Percentiles rank a stretch among this genome's conserved stretches.
Conservation (phyloP, 148 eudicot genomes). For the Agrostemma githago region DNA sequence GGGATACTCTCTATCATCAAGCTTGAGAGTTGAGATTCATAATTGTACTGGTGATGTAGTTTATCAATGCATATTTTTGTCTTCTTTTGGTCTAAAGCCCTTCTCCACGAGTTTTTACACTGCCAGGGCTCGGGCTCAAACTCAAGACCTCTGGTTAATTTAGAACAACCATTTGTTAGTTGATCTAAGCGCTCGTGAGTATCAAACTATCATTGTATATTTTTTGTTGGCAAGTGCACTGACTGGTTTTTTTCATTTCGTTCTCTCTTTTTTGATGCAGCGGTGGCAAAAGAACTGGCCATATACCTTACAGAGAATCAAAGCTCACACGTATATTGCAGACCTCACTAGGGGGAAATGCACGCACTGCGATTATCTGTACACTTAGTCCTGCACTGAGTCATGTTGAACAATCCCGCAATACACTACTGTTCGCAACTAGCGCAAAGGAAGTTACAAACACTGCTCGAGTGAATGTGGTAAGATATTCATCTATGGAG, state of each 20-base stretch:
- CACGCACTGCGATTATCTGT: slow-evolving; percentile 96
- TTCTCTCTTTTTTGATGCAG: slow-evolving; percentile 35
- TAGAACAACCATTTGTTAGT: too few relatives aligned
- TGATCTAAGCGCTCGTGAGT: too few relatives aligned
- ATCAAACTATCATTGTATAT: too few relatives aligned
- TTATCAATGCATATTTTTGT: neutral
- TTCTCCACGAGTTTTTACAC: too few relatives aligned
- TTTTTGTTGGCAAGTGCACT: neutral
- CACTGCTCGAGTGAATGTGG: slow-evolving; percentile 91
- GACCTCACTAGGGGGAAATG: slow-evolving; percentile 94
- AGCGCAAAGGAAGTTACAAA: slow-evolving; percentile 95
- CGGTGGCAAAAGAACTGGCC: slow-evolving; percentile 71
- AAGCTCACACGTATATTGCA: slow-evolving; percentile 94
- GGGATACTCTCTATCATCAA: neutral
- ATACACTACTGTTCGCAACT: slow-evolving; percentile 86
- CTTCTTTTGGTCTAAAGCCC: too few relatives aligned
- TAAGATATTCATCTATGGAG: slow-evolving; percentile 24
- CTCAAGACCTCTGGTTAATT: too few relatives aligned
- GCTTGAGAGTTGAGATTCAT: neutral
- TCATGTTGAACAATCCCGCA: slow-evolving; percentile 91
- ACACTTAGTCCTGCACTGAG: slow-evolving; percentile 96
- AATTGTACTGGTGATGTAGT: neutral
- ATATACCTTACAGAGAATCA: slow-evolving; percentile 94
- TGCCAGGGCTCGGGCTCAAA: too few relatives aligned
- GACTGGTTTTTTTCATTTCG: neutral